A percentile compares a stretch with the other conserved stretches of the same genome.
phyloP scores from a whole-genome alignment of 2,329 filamentous ascomycete species.

The Blastomyces gilchristii region DNA sequence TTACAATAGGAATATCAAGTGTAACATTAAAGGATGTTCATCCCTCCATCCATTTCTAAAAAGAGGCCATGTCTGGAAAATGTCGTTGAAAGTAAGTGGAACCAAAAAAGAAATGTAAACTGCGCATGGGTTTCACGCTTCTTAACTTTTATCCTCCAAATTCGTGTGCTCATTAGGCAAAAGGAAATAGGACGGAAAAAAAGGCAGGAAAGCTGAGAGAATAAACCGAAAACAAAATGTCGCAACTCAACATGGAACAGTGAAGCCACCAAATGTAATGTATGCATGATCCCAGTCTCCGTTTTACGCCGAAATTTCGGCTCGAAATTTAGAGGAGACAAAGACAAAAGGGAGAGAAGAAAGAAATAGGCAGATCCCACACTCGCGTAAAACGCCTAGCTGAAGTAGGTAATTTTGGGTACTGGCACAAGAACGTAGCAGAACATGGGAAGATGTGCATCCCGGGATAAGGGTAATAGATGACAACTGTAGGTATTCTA shows the following conservation, averaged over 20 bases:
- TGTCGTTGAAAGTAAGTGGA: not conserved
- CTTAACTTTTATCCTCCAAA: not conserved
- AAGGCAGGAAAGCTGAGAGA: not conserved
- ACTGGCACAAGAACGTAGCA: not conserved
- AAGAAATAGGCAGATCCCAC: slow-evolving; percentile 1
- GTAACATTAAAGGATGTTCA: not conserved
- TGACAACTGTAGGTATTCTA: not conserved
- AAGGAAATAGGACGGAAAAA: not conserved
- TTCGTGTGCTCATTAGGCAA: not conserved
- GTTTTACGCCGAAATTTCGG: not conserved
- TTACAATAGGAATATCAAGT: not conserved
- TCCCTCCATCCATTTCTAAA: not conserved
- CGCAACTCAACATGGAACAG: not conserved
- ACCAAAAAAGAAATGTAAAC: not conserved
- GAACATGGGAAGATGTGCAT: not conserved
- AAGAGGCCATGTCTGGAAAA: not conserved
- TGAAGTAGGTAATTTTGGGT: not conserved
- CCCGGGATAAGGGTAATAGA: not conserved
- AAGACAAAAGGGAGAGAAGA: not conserved
- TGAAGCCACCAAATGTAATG: not conserved
- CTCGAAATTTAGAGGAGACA: not conserved
- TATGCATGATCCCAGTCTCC: not conserved
- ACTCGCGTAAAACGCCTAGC: slow-evolving; percentile 11
- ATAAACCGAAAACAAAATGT: not conserved
- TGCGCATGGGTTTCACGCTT: not conserved